Evolutionary conservation across 2,329 filamentous ascomycete genomes (phyloP).

Genomic region (Diaporthe batatas): DNA sequence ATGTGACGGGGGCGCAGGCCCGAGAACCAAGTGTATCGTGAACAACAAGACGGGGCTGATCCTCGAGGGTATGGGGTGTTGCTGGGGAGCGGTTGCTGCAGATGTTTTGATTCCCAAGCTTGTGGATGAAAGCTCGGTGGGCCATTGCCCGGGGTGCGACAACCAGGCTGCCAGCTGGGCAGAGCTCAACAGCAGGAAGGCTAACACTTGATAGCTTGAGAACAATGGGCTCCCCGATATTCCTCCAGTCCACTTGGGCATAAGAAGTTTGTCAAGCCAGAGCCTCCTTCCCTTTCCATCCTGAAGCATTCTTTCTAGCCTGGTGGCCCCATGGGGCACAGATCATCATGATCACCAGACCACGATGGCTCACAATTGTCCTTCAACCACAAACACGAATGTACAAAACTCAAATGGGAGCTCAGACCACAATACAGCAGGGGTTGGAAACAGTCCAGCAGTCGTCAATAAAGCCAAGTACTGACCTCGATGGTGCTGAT

Average conservation of each 20-base stretch:
- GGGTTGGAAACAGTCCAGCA: neutral
- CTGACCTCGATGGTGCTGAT: slow-evolving; percentile 38
- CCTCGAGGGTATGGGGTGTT: neutral
- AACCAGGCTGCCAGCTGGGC: slow-evolving; percentile 19
- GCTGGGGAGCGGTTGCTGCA: neutral
- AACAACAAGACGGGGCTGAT: neutral
- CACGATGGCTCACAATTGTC: too few species aligned
- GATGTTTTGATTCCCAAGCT: slow-evolving; percentile 10
- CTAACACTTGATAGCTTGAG: neutral
- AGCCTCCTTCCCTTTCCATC: neutral
- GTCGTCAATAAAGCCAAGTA: slow-evolving; percentile 21
- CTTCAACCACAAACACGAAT: slow-evolving; percentile 3
- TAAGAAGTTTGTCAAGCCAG: neutral
- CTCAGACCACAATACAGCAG: neutral
- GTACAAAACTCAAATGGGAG: neutral
- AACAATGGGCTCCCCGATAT: neutral
- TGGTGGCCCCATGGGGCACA: neutral
- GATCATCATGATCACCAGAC: slow-evolving; percentile 22
- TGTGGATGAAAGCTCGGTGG: neutral
- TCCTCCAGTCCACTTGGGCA: slow-evolving; percentile 32
- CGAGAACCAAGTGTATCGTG: neutral
- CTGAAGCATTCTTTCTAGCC: neutral
- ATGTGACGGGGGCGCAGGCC: neutral
- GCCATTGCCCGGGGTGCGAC: neutral
- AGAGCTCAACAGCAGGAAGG: neutral